Percentiles rank a stretch among this genome's conserved stretches.
phyloP scores from a whole-genome alignment of 2,329 filamentous ascomycete genomes.

The Rhynchosporium agropyri region DNA sequence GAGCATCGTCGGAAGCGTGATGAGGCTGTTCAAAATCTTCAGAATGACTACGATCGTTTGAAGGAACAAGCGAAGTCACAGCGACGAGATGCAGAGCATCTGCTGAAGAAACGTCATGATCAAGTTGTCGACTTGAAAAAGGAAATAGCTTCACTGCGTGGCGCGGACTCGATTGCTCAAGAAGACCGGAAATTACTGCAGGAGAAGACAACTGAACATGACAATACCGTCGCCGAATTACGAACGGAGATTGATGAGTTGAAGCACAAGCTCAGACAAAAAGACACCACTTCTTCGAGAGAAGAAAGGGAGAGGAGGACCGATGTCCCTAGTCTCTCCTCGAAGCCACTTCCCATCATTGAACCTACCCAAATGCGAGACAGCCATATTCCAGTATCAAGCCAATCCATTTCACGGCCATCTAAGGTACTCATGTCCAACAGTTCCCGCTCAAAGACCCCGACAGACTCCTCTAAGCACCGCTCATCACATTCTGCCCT shows the following conservation, averaged over 20 bases:
- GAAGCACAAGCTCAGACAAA: constrained; percentile 15
- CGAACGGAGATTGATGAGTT: constrained; percentile 29
- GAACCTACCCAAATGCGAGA: constrained; percentile 26
- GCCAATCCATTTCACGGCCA: constrained; percentile 30
- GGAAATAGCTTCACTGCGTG: constrained; percentile 52
- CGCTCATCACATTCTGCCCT: constrained; percentile 33
- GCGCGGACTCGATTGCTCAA: constrained; percentile 23
- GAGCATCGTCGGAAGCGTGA: constrained; percentile 51
- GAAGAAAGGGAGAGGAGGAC: constrained; percentile 3
- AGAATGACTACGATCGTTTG: constrained; percentile 56
- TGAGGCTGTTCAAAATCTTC: constrained; percentile 52
- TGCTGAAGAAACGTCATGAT: constrained; percentile 58
- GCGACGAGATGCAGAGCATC: constrained; percentile 57
- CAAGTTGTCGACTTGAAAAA: constrained; percentile 60
- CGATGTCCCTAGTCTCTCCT: background rate
- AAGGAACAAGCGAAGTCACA: constrained; percentile 56
- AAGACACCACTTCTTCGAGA: background rate
- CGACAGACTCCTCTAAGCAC: constrained; percentile 20
- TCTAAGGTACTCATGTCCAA: constrained; percentile 28
- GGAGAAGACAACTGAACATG: constrained; percentile 31
- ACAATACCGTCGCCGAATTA: constrained; percentile 28
- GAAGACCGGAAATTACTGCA: constrained; percentile 31
- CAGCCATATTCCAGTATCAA: constrained; percentile 31
- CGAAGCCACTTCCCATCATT: constrained; percentile 10
- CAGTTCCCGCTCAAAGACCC: constrained; percentile 23